phyloP scores from a whole-genome alignment of 352 stramenopile species.

The Phytophthora capsici region DNA sequence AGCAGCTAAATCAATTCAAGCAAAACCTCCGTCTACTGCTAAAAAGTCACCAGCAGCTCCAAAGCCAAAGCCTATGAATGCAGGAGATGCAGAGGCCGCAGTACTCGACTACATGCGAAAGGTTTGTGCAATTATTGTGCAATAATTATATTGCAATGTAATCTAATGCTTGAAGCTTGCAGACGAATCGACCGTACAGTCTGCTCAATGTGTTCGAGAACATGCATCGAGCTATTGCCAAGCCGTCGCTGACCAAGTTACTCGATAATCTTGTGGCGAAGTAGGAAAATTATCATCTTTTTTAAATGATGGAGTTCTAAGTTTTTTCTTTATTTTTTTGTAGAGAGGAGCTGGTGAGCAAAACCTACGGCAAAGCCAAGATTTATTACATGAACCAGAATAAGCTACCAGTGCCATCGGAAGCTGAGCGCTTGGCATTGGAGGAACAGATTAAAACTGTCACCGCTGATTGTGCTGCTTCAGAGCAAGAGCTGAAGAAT shows the following conservation, averaged over 20 bases:
- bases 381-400: slow-evolving; percentile 89
- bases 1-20: slow-evolving; percentile 4
- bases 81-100: slow-evolving; percentile 45
- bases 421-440: slow-evolving; percentile 43
- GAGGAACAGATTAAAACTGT: slow-evolving; percentile 63
- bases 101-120: slow-evolving; percentile 84
- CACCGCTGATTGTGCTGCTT: slow-evolving; percentile 47
- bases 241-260: slow-evolving; percentile 76
- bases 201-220: slow-evolving; percentile 89
- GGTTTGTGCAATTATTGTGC: slow-evolving; percentile 28
- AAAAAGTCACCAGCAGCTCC: slow-evolving; percentile 25
- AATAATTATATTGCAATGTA: slow-evolving; percentile 1
- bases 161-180: slow-evolving; percentile 8
- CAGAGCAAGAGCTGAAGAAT: slow-evolving; percentile 70
- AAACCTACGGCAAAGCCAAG: slow-evolving; percentile 83
- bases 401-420: slow-evolving; percentile 63
- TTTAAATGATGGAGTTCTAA: too few species aligned
- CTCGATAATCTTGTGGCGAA: slow-evolving; percentile 74
- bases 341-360: slow-evolving; percentile 67
- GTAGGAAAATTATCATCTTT: slow-evolving; percentile 24
- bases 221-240: slow-evolving; percentile 75
- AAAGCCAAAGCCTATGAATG: slow-evolving; percentile 47
- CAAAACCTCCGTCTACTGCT: slow-evolving; percentile 3
- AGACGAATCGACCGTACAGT: slow-evolving; percentile 87
- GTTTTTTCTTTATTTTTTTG: not conserved